These are phyloP conservation scores for Lachancea thermotolerans DNA, from an alignment of 805 yeast species.

Conservation along the genomic window DNA sequence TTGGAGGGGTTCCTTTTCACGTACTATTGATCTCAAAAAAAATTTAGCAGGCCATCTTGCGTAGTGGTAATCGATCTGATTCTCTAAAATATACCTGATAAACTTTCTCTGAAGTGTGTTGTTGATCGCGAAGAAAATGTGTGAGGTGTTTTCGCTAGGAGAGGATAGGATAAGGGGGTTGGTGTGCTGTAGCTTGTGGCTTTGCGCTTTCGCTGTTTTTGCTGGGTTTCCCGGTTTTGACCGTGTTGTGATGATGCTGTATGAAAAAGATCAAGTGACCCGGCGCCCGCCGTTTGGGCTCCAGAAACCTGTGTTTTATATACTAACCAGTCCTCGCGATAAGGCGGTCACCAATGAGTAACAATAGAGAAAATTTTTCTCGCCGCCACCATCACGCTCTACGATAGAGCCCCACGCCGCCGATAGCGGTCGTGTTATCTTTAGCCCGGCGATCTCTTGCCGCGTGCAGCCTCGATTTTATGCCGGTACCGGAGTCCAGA, in stretches of 20 bases:
- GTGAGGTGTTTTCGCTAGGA: constrained; percentile 4
- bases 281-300: no score
- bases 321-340: background rate
- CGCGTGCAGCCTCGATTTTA: no score
- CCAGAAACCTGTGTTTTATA: no score
- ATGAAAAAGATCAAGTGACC: no score
- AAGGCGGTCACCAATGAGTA: no score
- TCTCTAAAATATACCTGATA: constrained; percentile 8
- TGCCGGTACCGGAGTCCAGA: no score
- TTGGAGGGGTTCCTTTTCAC: constrained; percentile 6
- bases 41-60: constrained; percentile 25
- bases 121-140: constrained; percentile 16
- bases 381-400: no score
- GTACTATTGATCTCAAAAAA: constrained; percentile 10
- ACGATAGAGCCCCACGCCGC: no score
- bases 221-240: background rate
- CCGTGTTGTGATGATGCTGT: background rate
- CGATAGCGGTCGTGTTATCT: no score
- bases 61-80: constrained; percentile 3
- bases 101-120: constrained; percentile 15
- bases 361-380: no score
- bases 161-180: constrained; percentile 3
- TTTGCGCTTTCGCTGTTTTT: background rate
- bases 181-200: background rate
- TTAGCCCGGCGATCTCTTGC: no score